Evolutionary conservation across 2,329 filamentous ascomycete species (phyloP), one percentile per base, ranked within the genome.

Genomic region (Lachnellula subtilissima): DNA sequence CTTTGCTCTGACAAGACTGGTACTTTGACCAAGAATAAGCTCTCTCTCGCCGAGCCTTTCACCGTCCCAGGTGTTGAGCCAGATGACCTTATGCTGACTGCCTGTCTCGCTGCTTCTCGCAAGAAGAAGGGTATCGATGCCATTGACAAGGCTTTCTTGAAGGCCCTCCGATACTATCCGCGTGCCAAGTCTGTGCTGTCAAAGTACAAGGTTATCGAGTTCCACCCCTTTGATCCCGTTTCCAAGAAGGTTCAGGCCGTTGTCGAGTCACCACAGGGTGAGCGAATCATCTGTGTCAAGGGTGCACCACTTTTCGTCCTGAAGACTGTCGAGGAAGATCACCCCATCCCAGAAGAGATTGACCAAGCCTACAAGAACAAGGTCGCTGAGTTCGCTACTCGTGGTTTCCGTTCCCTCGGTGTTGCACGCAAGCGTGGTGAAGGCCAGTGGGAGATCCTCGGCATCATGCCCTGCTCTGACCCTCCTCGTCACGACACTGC

Each of bases 41-140:
- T 96, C 22, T 93, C 90, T 62, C 81, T 96, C 48, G 81, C 88
- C 52, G 91, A 95, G 71, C 91, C 91, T 55, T 96, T 86, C 78
- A 89, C 86, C 40, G 88, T 94, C 60, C 79, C 82, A 59, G 91
- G 91, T 69, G 88, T 95, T 58, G 88, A 92, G 65, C 82, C 87
- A 37, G 88, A 94, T 73, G 90, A 95, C 68, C 86, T 96, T 61
- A 95, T 96, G 89, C 81, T 95, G 63, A 94, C 90, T 76, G 91
- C 91, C 68, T 95, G 91, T 73, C 77, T 96, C 69, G 91, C 91
- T 69, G 90, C 91, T 61, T 93, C 88, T 64, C 88, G 90, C 78
- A 96, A 94, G 84, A 93, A 92, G 83, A 95, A 95, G 81, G 91
- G 90, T 78, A 92, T 96, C 62, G 91, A 96, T 71, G 89, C 91